Conservation (phyloP, 352 stramenopile genomes). For the Globisporangium recalcitrans region DNA sequence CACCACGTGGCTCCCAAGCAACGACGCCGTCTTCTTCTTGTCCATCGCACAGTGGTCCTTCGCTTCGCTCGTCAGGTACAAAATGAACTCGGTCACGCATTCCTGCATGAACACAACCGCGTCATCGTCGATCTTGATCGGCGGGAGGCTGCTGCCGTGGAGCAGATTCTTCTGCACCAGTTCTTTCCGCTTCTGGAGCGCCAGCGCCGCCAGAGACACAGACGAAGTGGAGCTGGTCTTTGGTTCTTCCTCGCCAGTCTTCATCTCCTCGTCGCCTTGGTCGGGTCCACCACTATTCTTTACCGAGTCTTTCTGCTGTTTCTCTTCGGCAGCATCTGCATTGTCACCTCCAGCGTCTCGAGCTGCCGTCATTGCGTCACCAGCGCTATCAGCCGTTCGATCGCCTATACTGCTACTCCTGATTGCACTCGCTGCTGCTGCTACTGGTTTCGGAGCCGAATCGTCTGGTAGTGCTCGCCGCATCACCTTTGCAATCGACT, state of each 20-base stretch:
- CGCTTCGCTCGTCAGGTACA: constrained; percentile 79
- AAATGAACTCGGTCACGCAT: constrained; percentile 78
- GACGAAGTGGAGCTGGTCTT: not conserved
- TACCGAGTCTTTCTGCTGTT: not conserved
- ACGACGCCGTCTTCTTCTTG: constrained; percentile 57
- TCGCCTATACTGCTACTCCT: not conserved
- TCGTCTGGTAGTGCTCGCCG: constrained; percentile 33
- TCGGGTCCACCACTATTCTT: not conserved
- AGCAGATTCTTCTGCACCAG: not conserved
- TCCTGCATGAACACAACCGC: constrained; percentile 79
- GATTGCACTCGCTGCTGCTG: not conserved
- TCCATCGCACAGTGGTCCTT: constrained; percentile 59
- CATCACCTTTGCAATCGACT: constrained; percentile 76
- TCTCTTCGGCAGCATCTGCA: not conserved
- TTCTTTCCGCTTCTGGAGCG: constrained; percentile 6
- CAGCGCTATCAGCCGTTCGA: not conserved
- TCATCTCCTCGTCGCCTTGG: not conserved
- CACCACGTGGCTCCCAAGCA: constrained; percentile 58
- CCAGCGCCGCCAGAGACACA: not conserved
- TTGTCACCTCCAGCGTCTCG: not conserved
- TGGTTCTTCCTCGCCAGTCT: constrained; percentile 4
- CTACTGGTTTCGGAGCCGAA: not conserved
- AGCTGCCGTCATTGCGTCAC: not conserved
- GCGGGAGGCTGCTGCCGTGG: constrained; percentile 8
- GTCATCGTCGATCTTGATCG: constrained; percentile 75